These are phyloP conservation scores for Remersonia thermophila DNA, from an alignment of 2,329 filamentous ascomycete genomes.

Conservation along the genomic window DNA sequence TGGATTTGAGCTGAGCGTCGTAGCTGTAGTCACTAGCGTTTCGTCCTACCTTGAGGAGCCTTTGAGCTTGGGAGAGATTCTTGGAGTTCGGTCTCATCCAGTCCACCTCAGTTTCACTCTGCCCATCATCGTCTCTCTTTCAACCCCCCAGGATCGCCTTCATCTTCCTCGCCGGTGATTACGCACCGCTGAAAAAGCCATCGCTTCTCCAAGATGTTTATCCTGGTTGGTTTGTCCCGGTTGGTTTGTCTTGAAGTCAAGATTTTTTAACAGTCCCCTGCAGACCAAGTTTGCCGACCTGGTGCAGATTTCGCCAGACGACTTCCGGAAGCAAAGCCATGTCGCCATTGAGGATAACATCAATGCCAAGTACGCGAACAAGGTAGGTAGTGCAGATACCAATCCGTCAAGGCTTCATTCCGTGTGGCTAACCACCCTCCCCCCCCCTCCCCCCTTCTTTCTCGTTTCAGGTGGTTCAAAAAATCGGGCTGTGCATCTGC, in stretches of 20 bases:
- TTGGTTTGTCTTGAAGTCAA: no score
- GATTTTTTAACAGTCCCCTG: no score
- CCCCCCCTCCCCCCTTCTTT: not conserved
- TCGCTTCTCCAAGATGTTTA: slow-evolving; percentile 38
- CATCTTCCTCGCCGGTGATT: no score
- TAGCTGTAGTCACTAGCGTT: no score
- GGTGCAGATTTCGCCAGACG: slow-evolving; percentile 79
- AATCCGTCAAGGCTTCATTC: no score
- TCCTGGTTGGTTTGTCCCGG: slow-evolving; percentile 28
- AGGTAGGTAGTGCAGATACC: slow-evolving; percentile 40
- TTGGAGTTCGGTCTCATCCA: no score
- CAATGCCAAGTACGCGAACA: slow-evolving; percentile 93
- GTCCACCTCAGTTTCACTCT: no score
- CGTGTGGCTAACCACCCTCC: not conserved
- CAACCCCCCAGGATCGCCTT: no score
- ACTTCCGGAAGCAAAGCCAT: slow-evolving; percentile 72
- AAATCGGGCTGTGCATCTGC: slow-evolving; percentile 84
- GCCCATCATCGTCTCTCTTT: no score
- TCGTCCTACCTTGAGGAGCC: no score
- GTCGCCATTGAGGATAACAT: slow-evolving; percentile 92
- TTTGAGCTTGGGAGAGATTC: not conserved
- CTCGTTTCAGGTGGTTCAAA: slow-evolving; percentile 62
- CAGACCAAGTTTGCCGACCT: slow-evolving; percentile 91
- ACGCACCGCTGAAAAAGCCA: no score
- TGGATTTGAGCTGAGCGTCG: no score